Conservation (phyloP, 2,329 filamentous ascomycete genomes). For the Fusarium temperatum region DNA sequence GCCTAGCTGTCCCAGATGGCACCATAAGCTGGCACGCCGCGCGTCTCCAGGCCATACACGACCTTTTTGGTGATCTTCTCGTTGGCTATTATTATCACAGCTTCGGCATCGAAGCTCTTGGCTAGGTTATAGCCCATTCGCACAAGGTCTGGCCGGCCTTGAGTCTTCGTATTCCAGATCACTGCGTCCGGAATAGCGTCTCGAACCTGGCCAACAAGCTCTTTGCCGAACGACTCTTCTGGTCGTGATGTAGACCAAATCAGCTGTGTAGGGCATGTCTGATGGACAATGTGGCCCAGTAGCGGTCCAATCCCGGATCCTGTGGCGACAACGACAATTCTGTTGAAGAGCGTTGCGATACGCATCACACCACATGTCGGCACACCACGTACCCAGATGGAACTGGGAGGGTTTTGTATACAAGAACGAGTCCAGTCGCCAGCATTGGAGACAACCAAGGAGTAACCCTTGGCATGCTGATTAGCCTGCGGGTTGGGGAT, state of each 20-base stretch:
- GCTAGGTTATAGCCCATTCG: conserved; percentile 61
- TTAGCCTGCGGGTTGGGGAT: conserved; percentile 65
- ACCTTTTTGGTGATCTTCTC: conserved; percentile 72
- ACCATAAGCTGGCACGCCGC: conserved; percentile 74
- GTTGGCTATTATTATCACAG: conserved; percentile 78
- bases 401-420: conserved; percentile 68
- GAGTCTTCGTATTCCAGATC: conserved; percentile 71
- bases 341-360: conserved; percentile 71
- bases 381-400: conserved; percentile 74
- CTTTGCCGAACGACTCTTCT: conserved; percentile 67
- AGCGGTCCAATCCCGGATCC: conserved; percentile 79
- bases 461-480: conserved; percentile 61
- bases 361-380: conserved; percentile 74
- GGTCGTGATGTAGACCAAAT: conserved; percentile 75
- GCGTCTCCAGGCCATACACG: conserved; percentile 73
- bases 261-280: conserved; percentile 63
- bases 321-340: conserved; percentile 73
- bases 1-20: conserved; percentile 73
- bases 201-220: conserved; percentile 64
- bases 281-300: conserved; percentile 65
- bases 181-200: conserved; percentile 68
- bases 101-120: conserved; percentile 68
- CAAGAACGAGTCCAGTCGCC: conserved; percentile 77
- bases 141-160: conserved; percentile 67
- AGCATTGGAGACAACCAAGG: conserved; percentile 74